Evolutionary conservation across 1,284 basidiomycete species (phyloP), one percentile per base, ranked within the genome.

Genomic region (Ganoderma boninense): DNA sequence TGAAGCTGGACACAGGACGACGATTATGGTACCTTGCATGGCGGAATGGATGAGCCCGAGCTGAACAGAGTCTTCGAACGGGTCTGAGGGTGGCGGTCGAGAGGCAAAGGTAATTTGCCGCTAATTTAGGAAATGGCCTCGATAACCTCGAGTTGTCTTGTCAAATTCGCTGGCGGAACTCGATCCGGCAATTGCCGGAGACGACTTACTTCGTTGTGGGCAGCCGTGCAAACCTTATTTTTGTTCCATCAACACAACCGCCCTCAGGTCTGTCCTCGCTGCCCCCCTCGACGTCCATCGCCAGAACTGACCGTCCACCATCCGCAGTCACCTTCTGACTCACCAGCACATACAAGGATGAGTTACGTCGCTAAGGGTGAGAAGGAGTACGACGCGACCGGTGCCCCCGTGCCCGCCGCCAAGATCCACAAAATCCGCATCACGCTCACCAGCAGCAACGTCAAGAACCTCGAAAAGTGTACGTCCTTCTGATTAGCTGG

Each of bases 361-460:
- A 96, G 94, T 94, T 96, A 97, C 95, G 97, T 98, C 95, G 96
- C 97, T 90, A 98, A 97, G 93, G 95, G 92, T 84, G 94, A 97
- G 87, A 97, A 99, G 87, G 97, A 99, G 83, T 96, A 96, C 87
- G 96, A 97, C 77, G 95, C 96, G 79, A 92, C 95, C 71, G 96
- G 95, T 80, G 94, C 94, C 78, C 90, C 91, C 74, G 88, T 94
- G 72, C 92, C 94, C 78, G 87, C 90, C 77, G 92, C 95, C 82
- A 97, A 99, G 87, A 92, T 97, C 84, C 98, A 99, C 92, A 98
- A 98, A 90, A 99, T 99, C 86, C 90, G 98, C 78, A 99, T 99
- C 89, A 99, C 98, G 77, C 89, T 99, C 82, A 99, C 98, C 75
- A 96, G 94, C 85, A 94, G 95, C 85, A 99, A 99, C 84, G 96